These are phyloP conservation scores for Lactarius sanguifluus DNA, from an alignment of 768 basidiomycete species.

Conservation along the genomic window DNA sequence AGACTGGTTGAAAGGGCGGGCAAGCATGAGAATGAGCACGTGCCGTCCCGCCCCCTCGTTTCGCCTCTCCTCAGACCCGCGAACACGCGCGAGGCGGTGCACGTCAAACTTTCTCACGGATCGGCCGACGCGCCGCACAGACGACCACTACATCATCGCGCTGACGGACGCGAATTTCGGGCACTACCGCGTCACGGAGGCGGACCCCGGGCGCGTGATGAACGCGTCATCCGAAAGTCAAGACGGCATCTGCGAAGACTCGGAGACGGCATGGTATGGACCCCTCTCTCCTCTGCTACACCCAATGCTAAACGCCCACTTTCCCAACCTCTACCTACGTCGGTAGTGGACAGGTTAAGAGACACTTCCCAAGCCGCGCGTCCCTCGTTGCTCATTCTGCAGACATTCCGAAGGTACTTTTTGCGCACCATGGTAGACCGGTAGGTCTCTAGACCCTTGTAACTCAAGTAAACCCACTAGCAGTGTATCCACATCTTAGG, in stretches of 20 bases:
- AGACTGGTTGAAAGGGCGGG: too few relatives aligned
- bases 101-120: neutral
- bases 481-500: too few relatives aligned
- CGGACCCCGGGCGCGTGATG: conserved; percentile 57
- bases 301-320: neutral
- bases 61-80: too few relatives aligned
- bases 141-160: conserved; percentile 72
- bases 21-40: too few relatives aligned
- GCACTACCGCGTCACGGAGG: conserved; percentile 59
- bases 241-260: conserved; percentile 71
- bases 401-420: conserved; percentile 65
- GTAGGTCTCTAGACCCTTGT: neutral
- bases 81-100: too few relatives aligned
- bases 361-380: conserved; percentile 56
- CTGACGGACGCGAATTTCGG: conserved; percentile 72
- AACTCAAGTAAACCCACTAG: neutral
- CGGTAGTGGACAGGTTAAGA: conserved; percentile 48
- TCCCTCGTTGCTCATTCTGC: conserved; percentile 60
- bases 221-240: conserved; percentile 58
- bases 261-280: conserved; percentile 58
- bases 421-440: conserved; percentile 40
- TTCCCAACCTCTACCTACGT: too few relatives aligned
- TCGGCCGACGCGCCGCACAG: conserved; percentile 33
- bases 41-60: too few relatives aligned
- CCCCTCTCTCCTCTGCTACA: neutral